Percentiles rank a stretch among this genome's conserved stretches.
phyloP scores from a whole-genome alignment of 2,329 filamentous ascomycete genomes.

The Fusarium secorum region DNA sequence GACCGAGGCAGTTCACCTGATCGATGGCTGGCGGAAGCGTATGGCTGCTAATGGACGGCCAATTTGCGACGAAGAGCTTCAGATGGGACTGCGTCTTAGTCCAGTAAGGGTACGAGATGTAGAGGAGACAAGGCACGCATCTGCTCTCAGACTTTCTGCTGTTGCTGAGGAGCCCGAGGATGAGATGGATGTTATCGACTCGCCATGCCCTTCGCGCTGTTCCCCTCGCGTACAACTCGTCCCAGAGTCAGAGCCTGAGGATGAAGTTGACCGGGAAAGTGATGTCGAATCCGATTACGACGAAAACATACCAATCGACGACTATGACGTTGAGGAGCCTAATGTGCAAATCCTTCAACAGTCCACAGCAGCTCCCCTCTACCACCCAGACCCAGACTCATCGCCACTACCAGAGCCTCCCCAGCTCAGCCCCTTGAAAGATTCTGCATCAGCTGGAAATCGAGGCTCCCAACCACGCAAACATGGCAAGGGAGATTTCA shows the following conservation, averaged over 20 bases:
- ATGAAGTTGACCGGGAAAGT: conserved; percentile 42
- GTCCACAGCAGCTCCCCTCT: conserved; percentile 46
- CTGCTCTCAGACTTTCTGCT: conserved; percentile 53
- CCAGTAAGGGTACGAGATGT: conserved; percentile 64
- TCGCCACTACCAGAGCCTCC: conserved; percentile 57
- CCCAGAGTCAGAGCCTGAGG: conserved; percentile 36
- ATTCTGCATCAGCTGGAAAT: conserved; percentile 61
- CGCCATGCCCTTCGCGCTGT: conserved; percentile 42
- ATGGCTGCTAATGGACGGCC: conserved; percentile 76
- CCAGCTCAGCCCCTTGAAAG: conserved; percentile 60
- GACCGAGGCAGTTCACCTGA: conserved; percentile 88
- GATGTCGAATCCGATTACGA: conserved; percentile 55
- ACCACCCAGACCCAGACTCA: conserved; percentile 47
- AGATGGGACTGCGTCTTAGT: conserved; percentile 71
- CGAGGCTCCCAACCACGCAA: conserved; percentile 44
- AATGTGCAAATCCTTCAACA: conserved; percentile 57
- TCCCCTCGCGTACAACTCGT: conserved; percentile 25
- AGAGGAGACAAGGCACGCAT: conserved; percentile 53
- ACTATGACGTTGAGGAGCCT: conserved; percentile 52
- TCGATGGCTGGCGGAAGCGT: conserved; percentile 88
- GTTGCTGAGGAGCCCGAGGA: conserved; percentile 58
- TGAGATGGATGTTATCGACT: conserved; percentile 34
- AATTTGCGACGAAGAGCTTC: conserved; percentile 72
- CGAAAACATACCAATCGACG: conserved; percentile 55
- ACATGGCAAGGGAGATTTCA: conserved; percentile 52